phyloP scores from a whole-genome alignment of 345 rosid genomes.

The Citrus unshiu region DNA sequence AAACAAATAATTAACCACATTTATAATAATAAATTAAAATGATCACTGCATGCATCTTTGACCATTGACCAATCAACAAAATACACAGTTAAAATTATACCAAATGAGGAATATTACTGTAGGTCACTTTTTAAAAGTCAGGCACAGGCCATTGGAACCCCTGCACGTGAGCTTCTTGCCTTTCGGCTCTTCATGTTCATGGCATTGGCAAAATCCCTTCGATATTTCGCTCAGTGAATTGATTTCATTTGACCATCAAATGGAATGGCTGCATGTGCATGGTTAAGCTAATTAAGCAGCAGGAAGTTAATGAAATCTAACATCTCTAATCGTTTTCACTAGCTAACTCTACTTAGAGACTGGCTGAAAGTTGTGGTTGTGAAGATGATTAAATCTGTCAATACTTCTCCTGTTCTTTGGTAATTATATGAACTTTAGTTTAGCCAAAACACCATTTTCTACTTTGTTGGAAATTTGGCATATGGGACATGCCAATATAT shows the following conservation, averaged over 20 bases:
- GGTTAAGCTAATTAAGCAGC: not conserved
- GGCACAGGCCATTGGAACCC: slow-evolving; percentile 39
- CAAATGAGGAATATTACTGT: slow-evolving; percentile 10
- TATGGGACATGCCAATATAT: not conserved
- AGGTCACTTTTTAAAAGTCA: not conserved
- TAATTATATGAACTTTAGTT: not conserved
- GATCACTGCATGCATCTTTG: slow-evolving; percentile 28
- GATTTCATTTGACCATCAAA: not conserved
- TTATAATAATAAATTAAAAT: too few relatives aligned
- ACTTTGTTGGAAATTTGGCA: not conserved
- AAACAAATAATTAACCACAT: too few relatives aligned
- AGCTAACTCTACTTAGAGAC: not conserved
- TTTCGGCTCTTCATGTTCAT: slow-evolving; percentile 38
- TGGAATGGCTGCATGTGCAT: not conserved
- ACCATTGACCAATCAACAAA: slow-evolving; percentile 43
- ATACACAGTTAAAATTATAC: not conserved
- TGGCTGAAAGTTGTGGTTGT: not conserved
- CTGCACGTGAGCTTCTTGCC: slow-evolving; percentile 45
- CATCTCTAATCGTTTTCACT: not conserved
- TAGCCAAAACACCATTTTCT: not conserved
- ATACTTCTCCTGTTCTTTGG: not conserved
- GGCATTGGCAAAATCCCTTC: slow-evolving; percentile 15
- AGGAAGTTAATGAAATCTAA: not conserved
- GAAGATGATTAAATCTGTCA: not conserved
- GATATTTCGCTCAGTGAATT: not conserved